phyloP scores from a whole-genome alignment of 2,329 filamentous ascomycete species.

The Sclerotinia trifoliorum region DNA sequence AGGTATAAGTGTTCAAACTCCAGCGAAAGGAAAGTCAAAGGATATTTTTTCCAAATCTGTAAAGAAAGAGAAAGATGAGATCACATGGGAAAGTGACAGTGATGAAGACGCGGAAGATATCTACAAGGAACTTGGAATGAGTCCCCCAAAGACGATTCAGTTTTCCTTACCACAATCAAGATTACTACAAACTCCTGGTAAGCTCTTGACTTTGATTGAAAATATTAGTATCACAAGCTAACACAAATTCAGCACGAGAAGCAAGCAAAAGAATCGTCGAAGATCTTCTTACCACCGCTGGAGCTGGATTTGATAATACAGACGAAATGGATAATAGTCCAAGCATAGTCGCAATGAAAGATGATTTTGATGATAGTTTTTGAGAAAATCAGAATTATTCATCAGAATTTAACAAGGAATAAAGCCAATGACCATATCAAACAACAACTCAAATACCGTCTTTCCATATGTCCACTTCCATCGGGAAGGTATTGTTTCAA shows the following conservation, averaged over 20 bases:
- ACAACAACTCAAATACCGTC: background rate
- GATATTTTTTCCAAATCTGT: constrained; percentile 47
- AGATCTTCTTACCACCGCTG: constrained; percentile 74
- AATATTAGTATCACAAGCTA: background rate
- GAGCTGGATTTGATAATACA: constrained; percentile 62
- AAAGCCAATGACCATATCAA: background rate
- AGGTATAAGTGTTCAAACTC: constrained; percentile 83
- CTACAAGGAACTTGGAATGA: constrained; percentile 66
- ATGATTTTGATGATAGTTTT: constrained; percentile 62
- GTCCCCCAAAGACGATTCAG: constrained; percentile 90
- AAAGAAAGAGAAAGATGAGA: constrained; percentile 50
- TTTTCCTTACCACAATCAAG: constrained; percentile 77
- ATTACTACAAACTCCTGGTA: constrained; percentile 76
- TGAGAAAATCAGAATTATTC: constrained; percentile 39
- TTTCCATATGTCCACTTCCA: background rate
- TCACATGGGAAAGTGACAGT: constrained; percentile 69
- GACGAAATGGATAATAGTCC: constrained; percentile 57
- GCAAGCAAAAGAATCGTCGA: constrained; percentile 80
- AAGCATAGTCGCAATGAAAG: constrained; percentile 63
- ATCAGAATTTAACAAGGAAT: constrained; percentile 15
- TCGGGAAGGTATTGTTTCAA: background rate
- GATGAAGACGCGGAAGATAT: constrained; percentile 58
- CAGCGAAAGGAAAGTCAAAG: constrained; percentile 52
- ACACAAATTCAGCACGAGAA: constrained; percentile 60
- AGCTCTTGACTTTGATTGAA: constrained; percentile 34